Conservation (phyloP, 2,329 filamentous ascomycete genomes). For the Curvularia lunata region DNA sequence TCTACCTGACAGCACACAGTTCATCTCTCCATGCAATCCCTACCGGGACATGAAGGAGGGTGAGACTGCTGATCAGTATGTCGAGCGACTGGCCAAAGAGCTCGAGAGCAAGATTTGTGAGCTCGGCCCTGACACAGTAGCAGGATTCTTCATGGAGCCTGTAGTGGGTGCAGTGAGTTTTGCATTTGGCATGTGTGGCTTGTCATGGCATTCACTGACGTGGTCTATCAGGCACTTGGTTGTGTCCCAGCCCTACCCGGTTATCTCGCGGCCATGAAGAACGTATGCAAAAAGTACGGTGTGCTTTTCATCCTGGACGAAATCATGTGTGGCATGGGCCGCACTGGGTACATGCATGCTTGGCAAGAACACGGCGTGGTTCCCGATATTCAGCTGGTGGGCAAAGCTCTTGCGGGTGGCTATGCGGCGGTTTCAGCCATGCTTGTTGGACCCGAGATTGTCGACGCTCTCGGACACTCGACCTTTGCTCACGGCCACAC, state of each 20-base stretch:
- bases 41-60: slow-evolving; percentile 62
- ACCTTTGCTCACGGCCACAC: slow-evolving; percentile 67
- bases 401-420: slow-evolving; percentile 70
- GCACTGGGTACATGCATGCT: slow-evolving; percentile 65
- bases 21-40: slow-evolving; percentile 70
- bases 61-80: slow-evolving; percentile 66
- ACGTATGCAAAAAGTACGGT: slow-evolving; percentile 73
- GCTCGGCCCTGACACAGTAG: slow-evolving; percentile 69
- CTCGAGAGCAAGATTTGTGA: slow-evolving; percentile 69
- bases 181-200: neutral
- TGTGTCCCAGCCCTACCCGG: slow-evolving; percentile 70
- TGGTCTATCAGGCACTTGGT: slow-evolving; percentile 62
- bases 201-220: slow-evolving; percentile 2
- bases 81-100: slow-evolving; percentile 66
- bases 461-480: slow-evolving; percentile 56
- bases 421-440: slow-evolving; percentile 68
- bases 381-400: slow-evolving; percentile 71
- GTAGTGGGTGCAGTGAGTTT: slow-evolving; percentile 70
- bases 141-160: slow-evolving; percentile 75
- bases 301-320: slow-evolving; percentile 81
- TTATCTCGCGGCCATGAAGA: slow-evolving; percentile 72
- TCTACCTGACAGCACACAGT: slow-evolving; percentile 62
- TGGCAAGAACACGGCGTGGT: slow-evolving; percentile 65
- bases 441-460: slow-evolving; percentile 61
- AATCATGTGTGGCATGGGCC: slow-evolving; percentile 72